phyloP scores from a whole-genome alignment of 163 green algal genomes.

The Botryococcus braunii region DNA sequence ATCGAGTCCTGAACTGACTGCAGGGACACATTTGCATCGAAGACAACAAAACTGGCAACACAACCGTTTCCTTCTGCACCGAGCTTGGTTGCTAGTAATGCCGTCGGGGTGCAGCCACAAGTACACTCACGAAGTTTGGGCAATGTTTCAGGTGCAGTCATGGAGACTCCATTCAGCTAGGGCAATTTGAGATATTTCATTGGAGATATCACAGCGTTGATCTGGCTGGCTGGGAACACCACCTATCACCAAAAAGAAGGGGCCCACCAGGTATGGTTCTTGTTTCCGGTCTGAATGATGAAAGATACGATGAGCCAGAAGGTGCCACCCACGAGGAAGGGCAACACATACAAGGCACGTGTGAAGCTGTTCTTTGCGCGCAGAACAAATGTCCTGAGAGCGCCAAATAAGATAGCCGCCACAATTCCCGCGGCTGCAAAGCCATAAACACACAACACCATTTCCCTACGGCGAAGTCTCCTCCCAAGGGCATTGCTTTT shows the following conservation, averaged over 20 bases:
- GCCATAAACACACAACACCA: too few species aligned
- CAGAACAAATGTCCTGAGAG: slow-evolving; percentile 15
- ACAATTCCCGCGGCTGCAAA: too few species aligned
- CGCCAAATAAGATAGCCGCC: slow-evolving; percentile 29
- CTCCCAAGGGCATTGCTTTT: too few species aligned
- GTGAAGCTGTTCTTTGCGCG: slow-evolving; percentile 13
- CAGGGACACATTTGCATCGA: background rate
- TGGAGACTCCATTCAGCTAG: background rate
- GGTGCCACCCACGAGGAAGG: slow-evolving; percentile 4
- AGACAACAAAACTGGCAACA: background rate
- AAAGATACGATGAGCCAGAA: slow-evolving; percentile 10
- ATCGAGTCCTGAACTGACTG: background rate
- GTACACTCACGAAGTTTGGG: too few species aligned
- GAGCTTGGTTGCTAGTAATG: too few species aligned
- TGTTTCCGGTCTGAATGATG: slow-evolving; percentile 13
- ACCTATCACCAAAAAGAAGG: too few species aligned
- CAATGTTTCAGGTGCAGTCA: too few species aligned
- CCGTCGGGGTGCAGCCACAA: too few species aligned
- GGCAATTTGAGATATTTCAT: background rate
- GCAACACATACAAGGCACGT: slow-evolving; percentile 9
- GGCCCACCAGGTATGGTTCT: too few species aligned
- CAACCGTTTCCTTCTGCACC: too few species aligned
- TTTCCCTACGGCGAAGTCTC: too few species aligned
- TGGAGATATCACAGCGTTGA: background rate
- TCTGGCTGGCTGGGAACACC: background rate